Evolutionary conservation across 352 stramenopile species (phyloP), one percentile per base, ranked within the genome.

Genomic region (Phytophthora idaei): DNA sequence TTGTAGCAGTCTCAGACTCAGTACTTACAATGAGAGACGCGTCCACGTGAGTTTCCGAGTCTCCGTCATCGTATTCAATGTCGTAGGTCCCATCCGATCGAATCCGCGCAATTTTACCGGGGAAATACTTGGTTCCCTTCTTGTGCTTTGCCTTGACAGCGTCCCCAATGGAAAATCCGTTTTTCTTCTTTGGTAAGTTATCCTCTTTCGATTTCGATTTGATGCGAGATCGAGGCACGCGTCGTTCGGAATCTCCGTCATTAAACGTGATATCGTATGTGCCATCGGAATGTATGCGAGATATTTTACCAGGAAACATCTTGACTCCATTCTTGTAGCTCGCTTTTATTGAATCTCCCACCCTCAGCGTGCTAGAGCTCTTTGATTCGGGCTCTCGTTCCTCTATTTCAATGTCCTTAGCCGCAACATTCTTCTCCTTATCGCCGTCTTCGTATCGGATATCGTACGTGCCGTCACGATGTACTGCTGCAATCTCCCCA

Each of bases 361-460:
- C 60, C 29, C 65, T 64, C 4, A 80, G 53, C 21, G n/a, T 49
- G 7, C 12, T 46, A 21, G 21, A 21, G 1, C 0, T 21, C 8
- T 55, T 58, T 14, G 46, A 21, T 34, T 17, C 29, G 2, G 27
- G 11, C 2, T 65, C 56, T 7, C 32, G 17, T 27, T 42, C 57
- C 9, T 72, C 64, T 0, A 61, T 4, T 39, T 86, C 73, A 29
- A 88, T 84, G 31, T 76, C 71, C 9, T 73, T 71, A 0, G 42
- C 9, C 9, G 77, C 65, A 9, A 85, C 67, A 34, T 64, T 1
- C 28, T 73, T 83, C 37, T 80, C 75, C 21, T 60, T 69, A 42
- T 90, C 80, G 1, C 80, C 83, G 47, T 90, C 78, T 15, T 90
- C 74, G 60, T 91, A 94, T 21, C 67, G 57, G 12, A 94, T 61